Evolutionary conservation across 306 rosid species (phyloP).

Genomic region (Cyclanthera cordifolia): DNA sequence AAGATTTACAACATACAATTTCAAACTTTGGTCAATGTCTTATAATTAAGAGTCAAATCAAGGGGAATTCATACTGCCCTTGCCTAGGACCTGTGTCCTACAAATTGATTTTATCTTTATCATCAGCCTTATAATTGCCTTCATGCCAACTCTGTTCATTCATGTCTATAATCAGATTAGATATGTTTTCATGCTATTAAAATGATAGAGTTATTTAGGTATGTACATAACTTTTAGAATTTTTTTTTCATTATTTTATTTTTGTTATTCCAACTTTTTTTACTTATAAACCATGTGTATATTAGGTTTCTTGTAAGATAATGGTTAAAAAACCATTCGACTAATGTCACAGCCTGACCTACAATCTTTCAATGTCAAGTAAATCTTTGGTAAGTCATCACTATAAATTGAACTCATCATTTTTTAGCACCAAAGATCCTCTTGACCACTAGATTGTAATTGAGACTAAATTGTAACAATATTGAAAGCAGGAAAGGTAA

Average conservation of each 20-base stretch:
- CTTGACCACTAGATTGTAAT: too few relatives aligned
- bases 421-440: too few relatives aligned
- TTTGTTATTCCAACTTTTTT: neutral
- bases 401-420: too few relatives aligned
- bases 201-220: neutral
- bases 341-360: too few relatives aligned
- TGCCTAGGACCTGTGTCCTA: neutral
- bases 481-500: too few relatives aligned
- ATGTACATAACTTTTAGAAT: neutral
- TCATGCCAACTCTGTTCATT: neutral
- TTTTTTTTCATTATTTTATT: too few relatives aligned
- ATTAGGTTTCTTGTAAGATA: too few relatives aligned
- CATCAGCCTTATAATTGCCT: neutral
- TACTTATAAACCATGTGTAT: too few relatives aligned
- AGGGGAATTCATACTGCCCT: neutral
- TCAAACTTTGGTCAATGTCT: neutral
- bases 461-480: too few relatives aligned
- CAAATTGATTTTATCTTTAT: neutral
- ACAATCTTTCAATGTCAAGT: too few relatives aligned
- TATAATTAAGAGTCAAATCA: neutral
- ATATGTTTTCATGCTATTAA: neutral
- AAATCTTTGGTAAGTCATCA: too few relatives aligned
- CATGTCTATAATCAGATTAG: neutral
- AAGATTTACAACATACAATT: neutral
- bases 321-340: too few relatives aligned